A percentile compares a stretch with the other conserved stretches of the same genome.
Evolutionary conservation across 2,329 filamentous ascomycete species (phyloP).

Genomic region (Phoma sp.): DNA sequence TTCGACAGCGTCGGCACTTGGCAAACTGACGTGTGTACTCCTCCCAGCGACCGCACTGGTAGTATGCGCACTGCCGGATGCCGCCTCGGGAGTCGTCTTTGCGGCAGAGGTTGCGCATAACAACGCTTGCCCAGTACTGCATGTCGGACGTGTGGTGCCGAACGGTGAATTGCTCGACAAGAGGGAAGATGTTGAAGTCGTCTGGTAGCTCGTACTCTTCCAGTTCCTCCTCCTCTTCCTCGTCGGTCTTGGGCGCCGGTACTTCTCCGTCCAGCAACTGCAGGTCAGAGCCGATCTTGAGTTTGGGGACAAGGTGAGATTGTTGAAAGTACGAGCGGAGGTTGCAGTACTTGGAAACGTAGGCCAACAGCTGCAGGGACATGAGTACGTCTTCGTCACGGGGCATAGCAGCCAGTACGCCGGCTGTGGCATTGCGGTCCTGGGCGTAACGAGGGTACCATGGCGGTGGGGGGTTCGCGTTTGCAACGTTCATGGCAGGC

Average conservation of each 20-base stretch:
- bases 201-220: constrained; percentile 92
- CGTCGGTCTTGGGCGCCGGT: constrained; percentile 43
- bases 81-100: constrained; percentile 95
- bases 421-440: constrained; percentile 70
- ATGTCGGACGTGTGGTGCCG: constrained; percentile 94
- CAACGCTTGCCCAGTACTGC: constrained; percentile 99
- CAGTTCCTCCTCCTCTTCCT: constrained; percentile 70
- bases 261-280: constrained; percentile 76
- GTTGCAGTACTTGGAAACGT: constrained; percentile 98
- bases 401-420: constrained; percentile 88
- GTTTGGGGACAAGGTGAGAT: constrained; percentile 88
- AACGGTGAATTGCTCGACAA: constrained; percentile 98
- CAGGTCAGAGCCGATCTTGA: constrained; percentile 88
- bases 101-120: constrained; percentile 97
- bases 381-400: constrained; percentile 97
- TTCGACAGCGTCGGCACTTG: constrained; percentile 92
- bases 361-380: constrained; percentile 94
- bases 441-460: constrained; percentile 81
- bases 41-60: constrained; percentile 98
- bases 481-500: constrained; percentile 69
- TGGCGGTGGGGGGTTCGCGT: constrained; percentile 78
- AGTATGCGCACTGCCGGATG: constrained; percentile 96
- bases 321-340: constrained; percentile 93
- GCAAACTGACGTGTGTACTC: constrained; percentile 96
- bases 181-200: constrained; percentile 96